A percentile compares a stretch with the other conserved stretches of the same genome.
These are phyloP conservation scores for Candida vaughaniae DNA, from an alignment of 805 yeast species.

Conservation along the genomic window DNA sequence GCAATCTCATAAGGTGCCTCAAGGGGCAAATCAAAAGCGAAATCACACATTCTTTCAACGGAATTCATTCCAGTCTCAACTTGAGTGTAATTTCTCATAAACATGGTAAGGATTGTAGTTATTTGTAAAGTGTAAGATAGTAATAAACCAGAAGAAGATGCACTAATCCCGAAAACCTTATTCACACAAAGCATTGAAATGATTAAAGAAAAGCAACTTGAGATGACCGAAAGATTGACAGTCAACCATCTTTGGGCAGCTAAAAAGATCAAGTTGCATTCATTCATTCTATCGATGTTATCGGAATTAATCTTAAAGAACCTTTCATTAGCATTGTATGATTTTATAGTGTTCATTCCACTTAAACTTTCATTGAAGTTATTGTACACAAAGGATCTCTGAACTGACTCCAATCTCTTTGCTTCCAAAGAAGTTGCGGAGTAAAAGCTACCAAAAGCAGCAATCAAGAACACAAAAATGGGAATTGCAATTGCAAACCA, in stretches of 20 bases:
- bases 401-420: slow-evolving; percentile 36
- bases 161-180: slow-evolving; percentile 29
- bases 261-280: slow-evolving; percentile 30
- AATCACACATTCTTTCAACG: slow-evolving; percentile 33
- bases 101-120: slow-evolving; percentile 33
- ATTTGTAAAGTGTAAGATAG: slow-evolving; percentile 33
- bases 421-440: slow-evolving; percentile 36
- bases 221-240: slow-evolving; percentile 28
- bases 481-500: slow-evolving; percentile 40
- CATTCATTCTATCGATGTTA: slow-evolving; percentile 30
- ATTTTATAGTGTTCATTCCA: slow-evolving; percentile 37
- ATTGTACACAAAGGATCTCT: slow-evolving; percentile 37
- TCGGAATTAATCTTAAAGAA: slow-evolving; percentile 24
- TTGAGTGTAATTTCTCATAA: slow-evolving; percentile 32
- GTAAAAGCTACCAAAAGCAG: slow-evolving; percentile 26
- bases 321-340: slow-evolving; percentile 23
- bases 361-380: slow-evolving; percentile 35
- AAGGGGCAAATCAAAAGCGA: slow-evolving; percentile 56
- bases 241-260: slow-evolving; percentile 38
- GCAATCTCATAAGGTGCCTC: slow-evolving; percentile 59
- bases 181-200: slow-evolving; percentile 32
- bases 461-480: slow-evolving; percentile 22
- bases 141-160: slow-evolving; percentile 35
- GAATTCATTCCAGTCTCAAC: slow-evolving; percentile 40
- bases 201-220: slow-evolving; percentile 24